Conservation (phyloP, 2,329 filamentous ascomycete species). For the Scedosporium aurantiacum region DNA sequence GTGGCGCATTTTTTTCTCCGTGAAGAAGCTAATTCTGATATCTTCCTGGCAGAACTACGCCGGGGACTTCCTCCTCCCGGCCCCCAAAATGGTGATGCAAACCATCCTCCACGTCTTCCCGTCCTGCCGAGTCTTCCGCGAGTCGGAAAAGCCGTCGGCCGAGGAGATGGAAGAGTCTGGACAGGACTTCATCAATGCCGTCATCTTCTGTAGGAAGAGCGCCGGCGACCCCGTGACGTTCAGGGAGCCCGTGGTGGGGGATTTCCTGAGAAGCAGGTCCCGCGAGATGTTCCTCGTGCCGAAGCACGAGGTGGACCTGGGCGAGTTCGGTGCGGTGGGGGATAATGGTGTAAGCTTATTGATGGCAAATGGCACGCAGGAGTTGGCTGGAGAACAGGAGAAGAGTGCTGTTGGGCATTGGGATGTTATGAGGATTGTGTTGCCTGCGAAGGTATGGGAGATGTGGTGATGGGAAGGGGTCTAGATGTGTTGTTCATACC, state of each 20-base stretch:
- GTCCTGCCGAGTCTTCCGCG: slow-evolving; percentile 84
- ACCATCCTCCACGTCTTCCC: slow-evolving; percentile 78
- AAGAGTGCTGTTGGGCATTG: slow-evolving; percentile 76
- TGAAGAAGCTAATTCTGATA: too few relatives aligned
- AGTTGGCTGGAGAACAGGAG: slow-evolving; percentile 61
- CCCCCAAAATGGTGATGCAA: slow-evolving; percentile 66
- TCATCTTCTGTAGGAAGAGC: slow-evolving; percentile 79
- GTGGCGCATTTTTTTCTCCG: too few relatives aligned
- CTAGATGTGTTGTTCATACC: background rate
- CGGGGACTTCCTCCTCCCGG: slow-evolving; percentile 68
- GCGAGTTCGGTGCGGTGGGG: slow-evolving; percentile 32
- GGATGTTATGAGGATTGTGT: slow-evolving; percentile 76
- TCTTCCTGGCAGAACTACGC: slow-evolving; percentile 68
- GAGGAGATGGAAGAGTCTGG: slow-evolving; percentile 34
- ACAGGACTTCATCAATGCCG: slow-evolving; percentile 85
- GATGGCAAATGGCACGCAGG: slow-evolving; percentile 49
- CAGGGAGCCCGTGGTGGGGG: slow-evolving; percentile 48
- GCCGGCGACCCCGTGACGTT: slow-evolving; percentile 43
- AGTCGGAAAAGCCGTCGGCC: slow-evolving; percentile 41
- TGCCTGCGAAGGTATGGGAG: slow-evolving; percentile 75
- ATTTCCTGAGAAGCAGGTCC: slow-evolving; percentile 63
- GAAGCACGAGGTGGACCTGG: slow-evolving; percentile 52
- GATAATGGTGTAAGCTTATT: slow-evolving; percentile 43
- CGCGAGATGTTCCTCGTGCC: slow-evolving; percentile 62
- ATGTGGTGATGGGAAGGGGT: slow-evolving; percentile 51